Percentiles rank a stretch among this genome's conserved stretches.
phyloP scores from a whole-genome alignment of 1,284 basidiomycete species.

The Neonothopanus nambi region DNA sequence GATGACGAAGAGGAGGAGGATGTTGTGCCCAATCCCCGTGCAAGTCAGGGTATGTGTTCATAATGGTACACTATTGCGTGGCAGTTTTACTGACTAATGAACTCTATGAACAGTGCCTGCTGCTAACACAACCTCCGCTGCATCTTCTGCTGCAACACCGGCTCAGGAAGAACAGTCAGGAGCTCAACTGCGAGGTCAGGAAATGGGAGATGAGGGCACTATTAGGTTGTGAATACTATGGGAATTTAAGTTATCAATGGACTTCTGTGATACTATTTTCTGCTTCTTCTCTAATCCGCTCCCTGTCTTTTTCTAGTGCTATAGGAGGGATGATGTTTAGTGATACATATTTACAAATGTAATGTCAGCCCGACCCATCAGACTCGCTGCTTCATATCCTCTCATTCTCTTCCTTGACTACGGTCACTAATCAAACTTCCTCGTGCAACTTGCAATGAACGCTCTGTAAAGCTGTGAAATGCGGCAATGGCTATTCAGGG shows the following conservation, averaged over 20 bases:
- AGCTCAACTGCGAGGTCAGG: slow-evolving; percentile 5
- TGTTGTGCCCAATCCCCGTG: slow-evolving; percentile 2
- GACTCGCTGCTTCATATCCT: no score
- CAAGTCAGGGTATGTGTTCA: not conserved
- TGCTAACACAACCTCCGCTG: not conserved
- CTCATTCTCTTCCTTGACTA: no score
- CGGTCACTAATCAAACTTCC: no score
- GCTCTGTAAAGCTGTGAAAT: no score
- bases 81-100: not conserved
- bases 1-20: slow-evolving; percentile 33
- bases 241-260: not conserved
- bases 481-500: no score
- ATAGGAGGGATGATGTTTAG: no score
- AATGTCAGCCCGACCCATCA: no score
- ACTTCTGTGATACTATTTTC: not conserved
- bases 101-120: not conserved
- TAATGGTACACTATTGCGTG: not conserved
- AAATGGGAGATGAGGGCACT: not conserved
- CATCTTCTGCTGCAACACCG: not conserved
- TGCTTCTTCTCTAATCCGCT: no score
- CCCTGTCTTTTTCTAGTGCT: no score
- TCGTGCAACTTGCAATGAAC: no score
- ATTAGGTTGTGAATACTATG: slow-evolving; percentile 4
- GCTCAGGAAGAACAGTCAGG: not conserved
- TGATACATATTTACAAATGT: no score